Percentiles rank a stretch among this genome's conserved stretches.
These are phyloP conservation scores for Mortierella sp. DNA, from an alignment of 371 early-diverging fungal species.

Conservation along the genomic window DNA sequence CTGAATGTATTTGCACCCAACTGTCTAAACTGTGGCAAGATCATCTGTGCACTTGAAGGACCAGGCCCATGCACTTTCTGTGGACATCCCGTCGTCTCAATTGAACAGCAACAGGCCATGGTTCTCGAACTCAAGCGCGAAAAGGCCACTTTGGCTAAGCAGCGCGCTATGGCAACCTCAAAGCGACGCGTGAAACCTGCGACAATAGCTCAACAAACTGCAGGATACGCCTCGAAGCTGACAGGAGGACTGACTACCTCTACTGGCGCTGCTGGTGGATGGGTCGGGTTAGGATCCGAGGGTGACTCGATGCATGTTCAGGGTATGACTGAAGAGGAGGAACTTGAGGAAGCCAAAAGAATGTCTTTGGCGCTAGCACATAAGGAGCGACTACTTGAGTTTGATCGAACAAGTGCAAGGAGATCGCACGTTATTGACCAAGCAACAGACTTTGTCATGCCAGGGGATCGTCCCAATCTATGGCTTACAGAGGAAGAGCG, in stretches of 20 bases:
- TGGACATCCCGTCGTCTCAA: conserved; percentile 75
- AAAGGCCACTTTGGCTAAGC: conserved; percentile 42
- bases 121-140: conserved; percentile 58
- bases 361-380: conserved; percentile 73
- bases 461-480: conserved; percentile 69
- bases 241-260: conserved; percentile 51
- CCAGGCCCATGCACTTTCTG: conserved; percentile 90
- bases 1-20: conserved; percentile 82
- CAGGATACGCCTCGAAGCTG: conserved; percentile 56
- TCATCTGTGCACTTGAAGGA: conserved; percentile 86
- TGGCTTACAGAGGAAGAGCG: conserved; percentile 86
- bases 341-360: conserved; percentile 59
- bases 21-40: conserved; percentile 90
- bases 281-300: conserved; percentile 30
- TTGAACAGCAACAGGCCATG: conserved; percentile 72
- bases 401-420: conserved; percentile 81
- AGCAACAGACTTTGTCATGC: conserved; percentile 80
- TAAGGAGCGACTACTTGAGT: conserved; percentile 82
- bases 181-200: conserved; percentile 32
- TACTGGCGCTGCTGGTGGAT: conserved; percentile 51
- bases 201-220: conserved; percentile 24
- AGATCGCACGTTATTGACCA: conserved; percentile 83
- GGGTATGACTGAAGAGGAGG: conserved; percentile 54
- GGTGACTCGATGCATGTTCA: not conserved
- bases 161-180: conserved; percentile 26